Base-by-base conservation (phyloP, 78 protist genomes). In the Dictyostelium capitatum region DNA sequence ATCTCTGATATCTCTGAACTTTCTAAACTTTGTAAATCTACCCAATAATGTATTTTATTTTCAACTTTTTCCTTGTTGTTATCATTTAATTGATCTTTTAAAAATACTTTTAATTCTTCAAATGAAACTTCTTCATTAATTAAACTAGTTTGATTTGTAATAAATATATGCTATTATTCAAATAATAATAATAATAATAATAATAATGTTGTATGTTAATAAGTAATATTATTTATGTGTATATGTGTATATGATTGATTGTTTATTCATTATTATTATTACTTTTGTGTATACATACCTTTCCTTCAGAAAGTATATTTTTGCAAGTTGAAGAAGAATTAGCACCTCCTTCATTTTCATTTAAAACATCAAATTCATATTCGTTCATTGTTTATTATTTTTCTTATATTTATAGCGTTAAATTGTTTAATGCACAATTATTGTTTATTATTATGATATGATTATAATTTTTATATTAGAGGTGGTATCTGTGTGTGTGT, bases 21-120 rank as follows among this genome's bases (percentile, higher is more conserved):
- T 0, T 56, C 75, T 25, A 85, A 46, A 32, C 53, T 11, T 59
- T 85, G 92, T 73, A 75, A 47, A 59, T 85, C 92, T 9, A 85
- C 69, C 92, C 92, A 85, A 85, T 74, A 74, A 69, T 74, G 47
- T n/a, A 54, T 69, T 50, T 77, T 43, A 37, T 46, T 46, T 25
- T 77, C 56, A 14, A 37, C 7, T 17, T 51, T 50, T 50, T 77
- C 82, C 15, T 46, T 77, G 23, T 73, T n/a, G 19, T 73, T 73
- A n/a, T 73, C 59, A 46, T 73, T 37, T 46, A 73, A 30, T 73
- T 73, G 79, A 20, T 73, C 56, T 47, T 73, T 73, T 73, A 73
- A 73, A 73, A 73, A 73, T 43, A 8, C n/a, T 46, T 46, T 73
- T 46, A 73, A 46, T 73, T 73, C 59, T 73, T 73, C 54, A 73